A percentile compares a stretch with the other conserved stretches of the same genome.
These are phyloP conservation scores for Candida broadrunensis DNA, from an alignment of 805 yeast species.

Conservation along the genomic window DNA sequence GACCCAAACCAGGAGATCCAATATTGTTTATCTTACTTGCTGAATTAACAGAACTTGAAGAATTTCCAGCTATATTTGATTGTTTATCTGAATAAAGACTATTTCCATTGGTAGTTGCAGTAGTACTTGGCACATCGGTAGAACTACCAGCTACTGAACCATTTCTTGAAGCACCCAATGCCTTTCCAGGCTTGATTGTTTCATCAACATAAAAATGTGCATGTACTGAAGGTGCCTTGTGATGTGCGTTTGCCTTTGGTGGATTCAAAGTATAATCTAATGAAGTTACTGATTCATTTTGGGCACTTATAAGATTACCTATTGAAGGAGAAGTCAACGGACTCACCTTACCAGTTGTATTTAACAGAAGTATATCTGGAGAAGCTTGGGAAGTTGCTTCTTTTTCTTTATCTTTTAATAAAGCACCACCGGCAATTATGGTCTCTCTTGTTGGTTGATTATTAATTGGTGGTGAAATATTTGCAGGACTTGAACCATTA, in stretches of 20 bases:
- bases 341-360: not conserved
- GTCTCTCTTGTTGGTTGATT: constrained; percentile 10
- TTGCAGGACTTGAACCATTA: constrained; percentile 8
- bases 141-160: constrained; percentile 19
- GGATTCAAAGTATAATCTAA: constrained; percentile 27
- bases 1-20: not conserved
- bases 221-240: constrained; percentile 63
- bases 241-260: constrained; percentile 37
- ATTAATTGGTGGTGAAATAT: not conserved
- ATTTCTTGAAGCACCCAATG: constrained; percentile 32
- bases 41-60: constrained; percentile 1
- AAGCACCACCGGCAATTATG: constrained; percentile 47
- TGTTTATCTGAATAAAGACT: not conserved
- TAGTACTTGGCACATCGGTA: not conserved
- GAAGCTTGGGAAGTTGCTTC: not conserved
- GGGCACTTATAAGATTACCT: not conserved
- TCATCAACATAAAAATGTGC: constrained; percentile 78
- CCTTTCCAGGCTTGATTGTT: constrained; percentile 47
- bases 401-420: constrained; percentile 21
- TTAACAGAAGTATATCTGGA: not conserved
- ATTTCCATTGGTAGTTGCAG: not conserved
- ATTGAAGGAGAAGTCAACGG: not conserved
- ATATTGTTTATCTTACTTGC: not conserved
- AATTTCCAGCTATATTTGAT: not conserved
- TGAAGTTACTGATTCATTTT: constrained; percentile 17